Evolutionary conservation across 2,329 filamentous ascomycete species (phyloP), one percentile per base, ranked within the genome.

Genomic region (Pochonia chlamydosporia): DNA sequence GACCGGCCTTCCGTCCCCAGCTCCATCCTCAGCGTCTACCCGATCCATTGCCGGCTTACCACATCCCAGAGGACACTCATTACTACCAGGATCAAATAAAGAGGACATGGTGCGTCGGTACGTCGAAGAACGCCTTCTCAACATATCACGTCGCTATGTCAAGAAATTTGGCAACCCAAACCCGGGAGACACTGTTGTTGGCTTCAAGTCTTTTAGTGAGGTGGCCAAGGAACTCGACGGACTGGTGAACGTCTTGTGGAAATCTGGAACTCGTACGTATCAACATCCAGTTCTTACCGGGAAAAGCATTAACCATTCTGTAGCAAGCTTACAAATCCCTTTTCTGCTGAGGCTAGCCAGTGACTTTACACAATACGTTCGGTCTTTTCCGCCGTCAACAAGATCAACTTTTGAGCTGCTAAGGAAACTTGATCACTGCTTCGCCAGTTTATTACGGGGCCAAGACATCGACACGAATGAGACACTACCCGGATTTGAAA

Each of bases 211-310:
- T 44, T 87, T 92, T 62, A 73, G 71, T 43, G 84, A 91, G 59
- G 78, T 89, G 4, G 88, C 81, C 46, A 78, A 72, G 48, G 89
- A 96, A 59, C 65, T 95, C 1, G 86, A 91, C 47, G 74, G 75
- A 5, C 63, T 96, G 11, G 69, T 95, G 14, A 85, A 95, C 63
- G 78, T 95, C 7, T 68, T 96, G 5, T 97, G 92, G 92, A 78
- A 89, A 20, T 89, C 84, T 25, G 89, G 87, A 9, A 96, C 91
- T 20, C 89, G 89, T 90, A 73, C 63, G 87, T 64, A n/a, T 11
- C 11, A 9, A 7, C 13, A 10, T 11, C 11, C 35, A 11, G 5
- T 3, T n/a, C n/a, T n/a, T n/a, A n/a, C 28, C 21, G 5, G 8
- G 16, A 2, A 9, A 8, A 13, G 4, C 16, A 18, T 23, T 28